Base-by-base conservation (phyloP, 1,284 basidiomycete species). In the Leucoagaricus sp. region DNA sequence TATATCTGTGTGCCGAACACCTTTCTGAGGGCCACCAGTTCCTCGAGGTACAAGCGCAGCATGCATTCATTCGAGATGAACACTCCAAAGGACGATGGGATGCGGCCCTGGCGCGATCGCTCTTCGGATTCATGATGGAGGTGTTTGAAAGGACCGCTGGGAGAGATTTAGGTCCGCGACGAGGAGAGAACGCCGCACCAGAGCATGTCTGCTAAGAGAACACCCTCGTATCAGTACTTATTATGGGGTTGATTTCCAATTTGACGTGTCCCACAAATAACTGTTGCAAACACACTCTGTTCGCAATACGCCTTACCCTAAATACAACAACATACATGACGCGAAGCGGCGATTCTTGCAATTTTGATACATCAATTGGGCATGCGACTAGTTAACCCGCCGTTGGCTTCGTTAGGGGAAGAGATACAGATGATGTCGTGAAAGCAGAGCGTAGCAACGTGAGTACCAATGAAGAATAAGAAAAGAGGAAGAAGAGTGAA, bases 21-120 rank as follows among this genome's bases (percentile, higher is more conserved):
- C 3, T 8, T n/a, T 19, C 25, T 36, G 4, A 44, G 5, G 1
- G 8, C 3, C 1, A 23, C n/a, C 69, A 96, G 92, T 93, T 95
- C 67, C 75, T 95, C 57, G 93, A 96, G 67, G 92, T 95, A 7
- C 93, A 95, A 71, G 94, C 94, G 0, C 94, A 96, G 66, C 94
- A 96, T 65, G 94, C 94, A 3, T 97, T 96, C 72, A 89, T 96
- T 64, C 86, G 94, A 5, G 94, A 96, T 70, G 91, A 94, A 65
- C 81, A 83, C 2, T 93, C 90, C 34, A 96, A 96, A 70, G 94
- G 93, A 1, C 83, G 94, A 52, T 97, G 93, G 92, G 94, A 97
- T 67, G 93, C 93, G 8, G 94, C 94, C 0, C 75, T 96, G 49
- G 91, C 93, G 0, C 79, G 86, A 44, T 88, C 87, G 10, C 69